Conservation (phyloP, 371 early-diverging fungal species). For the Syncephalastrum sp. region DNA sequence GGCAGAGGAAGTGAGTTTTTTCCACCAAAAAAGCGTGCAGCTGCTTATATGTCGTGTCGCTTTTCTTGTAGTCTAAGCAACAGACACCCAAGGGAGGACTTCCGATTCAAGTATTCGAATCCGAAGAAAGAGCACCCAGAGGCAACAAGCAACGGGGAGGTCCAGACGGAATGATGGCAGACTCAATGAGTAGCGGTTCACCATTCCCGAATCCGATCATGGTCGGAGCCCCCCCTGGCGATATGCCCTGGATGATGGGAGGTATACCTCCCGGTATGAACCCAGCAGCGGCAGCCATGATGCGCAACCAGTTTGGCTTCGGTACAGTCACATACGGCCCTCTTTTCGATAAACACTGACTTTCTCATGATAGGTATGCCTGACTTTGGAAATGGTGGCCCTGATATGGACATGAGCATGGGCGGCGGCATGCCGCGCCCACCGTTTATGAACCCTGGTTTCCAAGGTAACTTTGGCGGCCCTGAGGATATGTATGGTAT, state of each 20-base stretch:
- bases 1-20: background rate
- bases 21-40: background rate
- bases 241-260: conserved; percentile 44
- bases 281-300: conserved; percentile 26
- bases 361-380: conserved; percentile 8
- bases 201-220: conserved; percentile 28
- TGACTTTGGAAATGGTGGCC: conserved; percentile 12
- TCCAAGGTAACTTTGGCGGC: conserved; percentile 25
- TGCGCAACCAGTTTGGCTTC: conserved; percentile 11
- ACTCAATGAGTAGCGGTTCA: conserved; percentile 8
- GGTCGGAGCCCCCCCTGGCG: conserved; percentile 18
- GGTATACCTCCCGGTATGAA: conserved; percentile 37
- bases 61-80: background rate
- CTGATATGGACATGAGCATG: conserved; percentile 20
- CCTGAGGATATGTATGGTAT: conserved; percentile 22
- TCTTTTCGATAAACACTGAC: background rate
- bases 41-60: background rate
- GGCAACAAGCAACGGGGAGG: conserved; percentile 16
- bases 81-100: conserved; percentile 20
- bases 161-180: conserved; percentile 16
- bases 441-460: conserved; percentile 36
- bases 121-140: conserved; percentile 28
- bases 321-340: too few species aligned
- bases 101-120: conserved; percentile 33
- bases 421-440: conserved; percentile 26